A percentile compares a stretch with the other conserved stretches of the same genome.
Conservation (phyloP, 768 basidiomycete species). For the Rhodotorula babjevae region DNA sequence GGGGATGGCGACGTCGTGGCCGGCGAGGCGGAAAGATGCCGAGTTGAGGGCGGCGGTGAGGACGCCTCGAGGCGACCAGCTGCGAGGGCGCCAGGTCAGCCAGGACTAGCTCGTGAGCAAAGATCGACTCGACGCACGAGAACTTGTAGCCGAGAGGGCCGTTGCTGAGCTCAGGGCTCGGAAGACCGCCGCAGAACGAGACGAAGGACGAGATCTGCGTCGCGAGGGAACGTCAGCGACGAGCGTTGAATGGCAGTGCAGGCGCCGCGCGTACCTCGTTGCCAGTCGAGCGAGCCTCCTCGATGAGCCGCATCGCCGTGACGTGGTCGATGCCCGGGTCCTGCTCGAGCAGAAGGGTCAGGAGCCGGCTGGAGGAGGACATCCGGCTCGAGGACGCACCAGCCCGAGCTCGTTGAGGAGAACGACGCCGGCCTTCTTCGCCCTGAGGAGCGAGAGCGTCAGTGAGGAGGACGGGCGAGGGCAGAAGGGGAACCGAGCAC, state of each 20-base stretch:
- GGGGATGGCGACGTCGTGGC: conserved; percentile 55
- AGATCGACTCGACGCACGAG: conserved; percentile 10
- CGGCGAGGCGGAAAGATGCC: conserved; percentile 62
- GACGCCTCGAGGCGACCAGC: conserved; percentile 87
- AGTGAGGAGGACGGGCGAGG: background rate
- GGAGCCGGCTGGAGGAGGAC: conserved; percentile 35
- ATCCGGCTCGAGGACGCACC: conserved; percentile 39
- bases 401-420: conserved; percentile 74
- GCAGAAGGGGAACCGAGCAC: conserved; percentile 29
- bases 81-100: conserved; percentile 51
- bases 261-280: conserved; percentile 46
- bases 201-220: conserved; percentile 62
- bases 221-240: background rate
- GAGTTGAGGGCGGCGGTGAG: conserved; percentile 70
- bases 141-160: conserved; percentile 41
- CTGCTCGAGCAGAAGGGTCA: conserved; percentile 45
- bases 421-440: conserved; percentile 60
- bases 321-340: conserved; percentile 88
- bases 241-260: background rate
- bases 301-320: conserved; percentile 69
- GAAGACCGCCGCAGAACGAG: conserved; percentile 89
- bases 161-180: conserved; percentile 61
- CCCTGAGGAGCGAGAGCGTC: conserved; percentile 49
- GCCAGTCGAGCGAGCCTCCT: conserved; percentile 53
- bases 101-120: too few relatives aligned